Base-by-base conservation (phyloP, 2,329 filamentous ascomycete genomes). In the Pestalotiopsis sp. region DNA sequence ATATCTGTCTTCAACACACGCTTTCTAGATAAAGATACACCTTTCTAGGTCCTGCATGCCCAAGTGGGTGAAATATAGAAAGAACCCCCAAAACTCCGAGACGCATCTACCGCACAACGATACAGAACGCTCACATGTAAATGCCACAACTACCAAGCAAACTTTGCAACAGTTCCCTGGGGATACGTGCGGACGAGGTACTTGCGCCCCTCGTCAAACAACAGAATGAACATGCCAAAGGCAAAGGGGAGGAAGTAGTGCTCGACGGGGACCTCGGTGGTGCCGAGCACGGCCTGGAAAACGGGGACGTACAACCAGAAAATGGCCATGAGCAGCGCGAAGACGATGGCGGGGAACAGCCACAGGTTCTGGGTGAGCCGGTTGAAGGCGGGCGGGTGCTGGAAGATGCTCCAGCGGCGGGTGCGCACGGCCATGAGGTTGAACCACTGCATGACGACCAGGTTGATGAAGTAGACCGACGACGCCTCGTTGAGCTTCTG, bases 381-480 rank as follows among this genome's bases (percentile, higher is more conserved):
- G 77, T 91, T 91, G 78, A 91, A 90, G 7, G 87, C 70, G 0
- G 92, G 92, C 3, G 90, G 89, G 73, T 94, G 92, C 75, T 93
- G 90, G 77, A 95, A 90, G 71, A 95, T 87, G 67, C 87, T 88
- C 25, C 91, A 83, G 1, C 88, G 84, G 1, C 90, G 84, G 1
- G 89, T 95, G 17, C 92, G 85, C 4, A 92, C 85, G 1, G 90
- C 89, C 75, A 94, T 86, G 3, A 94, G 83, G 76, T 92, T 93
- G 83, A 94, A 94, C 84, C 90, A 91, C 84, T 93, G 91, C 91
- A 95, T 93, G 63, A 95, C 90, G 2, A 95, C 92, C 25, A 95
- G 82, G 69, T 91, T 95, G 72, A 94, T 87, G 74, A 95, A 95
- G 79, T 95, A 95, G 69, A 95, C 90, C 17, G 90, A 92, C 49